phyloP scores from a whole-genome alignment of 179 eudicot species.

The Monotropa hypopitys region DNA sequence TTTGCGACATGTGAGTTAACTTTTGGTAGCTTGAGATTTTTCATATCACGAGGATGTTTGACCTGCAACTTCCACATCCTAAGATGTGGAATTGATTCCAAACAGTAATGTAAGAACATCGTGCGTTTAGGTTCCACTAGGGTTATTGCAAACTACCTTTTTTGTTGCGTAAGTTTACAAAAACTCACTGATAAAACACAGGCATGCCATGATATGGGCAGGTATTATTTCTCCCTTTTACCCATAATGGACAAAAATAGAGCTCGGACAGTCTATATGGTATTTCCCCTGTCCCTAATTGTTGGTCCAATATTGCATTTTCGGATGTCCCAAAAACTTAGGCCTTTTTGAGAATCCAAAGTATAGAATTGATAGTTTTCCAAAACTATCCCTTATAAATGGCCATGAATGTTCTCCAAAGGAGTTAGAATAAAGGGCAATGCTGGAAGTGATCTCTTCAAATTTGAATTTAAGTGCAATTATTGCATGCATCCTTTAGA shows the following conservation, averaged over 20 bases:
- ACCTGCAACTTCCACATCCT: not conserved
- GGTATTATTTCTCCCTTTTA: not conserved
- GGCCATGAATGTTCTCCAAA: not conserved
- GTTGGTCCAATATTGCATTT: not conserved
- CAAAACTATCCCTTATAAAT: not conserved
- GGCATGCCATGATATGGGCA: not conserved
- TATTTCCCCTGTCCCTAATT: not conserved
- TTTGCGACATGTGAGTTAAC: conserved; percentile 68
- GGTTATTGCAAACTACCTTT: not conserved
- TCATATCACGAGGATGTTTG: not conserved
- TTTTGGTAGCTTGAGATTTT: not conserved
- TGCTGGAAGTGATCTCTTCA: not conserved
- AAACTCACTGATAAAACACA: not conserved
- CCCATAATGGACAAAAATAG: not conserved
- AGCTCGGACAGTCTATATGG: not conserved
- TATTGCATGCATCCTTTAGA: not conserved
- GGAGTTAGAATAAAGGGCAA: not conserved
- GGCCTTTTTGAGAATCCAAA: not conserved
- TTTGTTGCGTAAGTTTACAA: not conserved
- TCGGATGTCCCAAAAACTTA: not conserved
- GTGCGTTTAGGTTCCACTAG: not conserved
- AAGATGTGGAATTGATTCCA: not conserved
- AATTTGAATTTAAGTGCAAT: not conserved
- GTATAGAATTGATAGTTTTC: not conserved
- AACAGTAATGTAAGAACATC: not conserved